Conservation (phyloP, 2,329 filamentous ascomycete genomes). For the Sporothrix luriei region DNA sequence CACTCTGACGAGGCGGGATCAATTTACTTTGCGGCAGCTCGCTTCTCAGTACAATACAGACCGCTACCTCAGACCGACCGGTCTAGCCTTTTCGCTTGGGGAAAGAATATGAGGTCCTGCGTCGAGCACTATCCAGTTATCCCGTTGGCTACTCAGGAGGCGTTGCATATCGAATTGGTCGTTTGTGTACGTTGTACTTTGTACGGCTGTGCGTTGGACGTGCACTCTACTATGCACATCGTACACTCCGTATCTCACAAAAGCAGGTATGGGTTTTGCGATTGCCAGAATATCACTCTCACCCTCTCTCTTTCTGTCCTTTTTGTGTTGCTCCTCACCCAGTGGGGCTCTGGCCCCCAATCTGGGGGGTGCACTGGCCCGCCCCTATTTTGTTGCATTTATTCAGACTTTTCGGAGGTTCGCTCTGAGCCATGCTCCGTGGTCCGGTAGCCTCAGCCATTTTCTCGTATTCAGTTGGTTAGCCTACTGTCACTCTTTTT, state of each 20-base stretch:
- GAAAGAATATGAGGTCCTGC: slow-evolving; percentile 8
- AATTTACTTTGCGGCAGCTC: not conserved
- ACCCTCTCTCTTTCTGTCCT: not conserved
- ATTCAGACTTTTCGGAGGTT: not conserved
- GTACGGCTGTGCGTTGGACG: too few relatives aligned
- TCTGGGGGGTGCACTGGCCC: not conserved
- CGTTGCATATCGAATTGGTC: not conserved
- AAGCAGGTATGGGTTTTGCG: not conserved
- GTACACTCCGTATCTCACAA: not conserved
- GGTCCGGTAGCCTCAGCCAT: not conserved
- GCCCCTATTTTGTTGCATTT: slow-evolving; percentile 17
- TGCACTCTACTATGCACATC: not conserved
- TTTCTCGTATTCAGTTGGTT: slow-evolving; percentile 19
- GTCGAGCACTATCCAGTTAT: not conserved
- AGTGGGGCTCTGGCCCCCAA: slow-evolving; percentile 1
- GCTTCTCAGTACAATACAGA: not conserved
- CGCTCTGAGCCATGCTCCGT: not conserved
- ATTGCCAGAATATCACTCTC: not conserved
- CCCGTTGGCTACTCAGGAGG: not conserved
- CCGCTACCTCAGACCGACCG: slow-evolving; percentile 1
- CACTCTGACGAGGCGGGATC: not conserved
- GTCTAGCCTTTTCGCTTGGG: slow-evolving; percentile 15
- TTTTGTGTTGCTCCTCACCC: not conserved
- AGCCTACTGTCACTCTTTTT: slow-evolving; percentile 7
- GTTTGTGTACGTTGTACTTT: not conserved